Percentiles rank a stretch among this genome's conserved stretches.
Evolutionary conservation across 345 rosid species (phyloP).

Genomic region (Nephelium lappaceum): DNA sequence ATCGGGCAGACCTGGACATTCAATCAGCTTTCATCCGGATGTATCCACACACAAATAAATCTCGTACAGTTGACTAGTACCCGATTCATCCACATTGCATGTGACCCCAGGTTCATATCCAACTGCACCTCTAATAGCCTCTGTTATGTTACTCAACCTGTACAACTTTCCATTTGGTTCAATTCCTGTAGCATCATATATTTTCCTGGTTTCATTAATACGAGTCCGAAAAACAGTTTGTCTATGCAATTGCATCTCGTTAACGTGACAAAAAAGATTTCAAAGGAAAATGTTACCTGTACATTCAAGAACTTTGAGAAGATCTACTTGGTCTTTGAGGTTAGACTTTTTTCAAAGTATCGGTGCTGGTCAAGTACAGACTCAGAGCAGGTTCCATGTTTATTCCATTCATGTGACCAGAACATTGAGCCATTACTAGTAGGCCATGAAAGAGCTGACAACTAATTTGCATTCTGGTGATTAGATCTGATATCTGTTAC

Average conservation of each 20-base stretch:
- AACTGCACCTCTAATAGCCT: not conserved
- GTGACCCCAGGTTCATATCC: not conserved
- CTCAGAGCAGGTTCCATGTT: slow-evolving; percentile 3
- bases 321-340: slow-evolving; percentile 1
- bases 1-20: not conserved
- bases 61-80: not conserved
- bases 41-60: not conserved
- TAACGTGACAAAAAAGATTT: too few relatives aligned
- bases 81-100: not conserved
- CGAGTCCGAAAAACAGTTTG: too few relatives aligned
- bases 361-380: not conserved
- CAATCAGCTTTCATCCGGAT: not conserved
- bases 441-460: not conserved
- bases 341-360: not conserved
- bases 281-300: not conserved
- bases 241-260: not conserved
- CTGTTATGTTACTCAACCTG: not conserved
- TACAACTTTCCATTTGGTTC: not conserved
- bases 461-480: not conserved
- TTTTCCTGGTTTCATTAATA: not conserved
- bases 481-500: not conserved
- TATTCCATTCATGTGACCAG: slow-evolving; percentile 1
- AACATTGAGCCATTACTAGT: not conserved
- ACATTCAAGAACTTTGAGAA: not conserved
- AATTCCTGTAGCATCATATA: not conserved